Base-by-base conservation (phyloP, 441 rosid genomes). In the Gossypium laxum region DNA sequence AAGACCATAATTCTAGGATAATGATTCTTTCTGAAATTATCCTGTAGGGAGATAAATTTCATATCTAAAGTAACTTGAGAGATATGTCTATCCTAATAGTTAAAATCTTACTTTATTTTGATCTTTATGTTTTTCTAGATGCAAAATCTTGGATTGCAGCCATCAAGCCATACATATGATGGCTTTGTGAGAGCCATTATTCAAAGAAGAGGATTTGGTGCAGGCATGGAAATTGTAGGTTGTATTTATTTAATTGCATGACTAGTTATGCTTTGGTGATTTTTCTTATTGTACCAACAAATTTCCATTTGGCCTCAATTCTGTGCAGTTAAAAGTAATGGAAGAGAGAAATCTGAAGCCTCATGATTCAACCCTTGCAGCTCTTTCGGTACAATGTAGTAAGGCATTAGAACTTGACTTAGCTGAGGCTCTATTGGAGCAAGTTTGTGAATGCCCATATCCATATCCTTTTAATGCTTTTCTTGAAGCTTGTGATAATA, bases 81-180 rank as follows among this genome's bases (percentile, higher is more conserved):
- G 18, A 12, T 64, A 11, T 45, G n/a, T 66, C 56, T 66, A 12
- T 47, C 56, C 54, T 66, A 48, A 0, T 67, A 17, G 47, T 51
- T 50, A 15, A 67, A 48, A 67, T 2, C 48, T 28, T 51, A 30
- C 24, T 8, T 50, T n/a, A 2, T 24, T 43, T 47, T 67, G 55
- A 47, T 34, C 38, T 54, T 76, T 32, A 24, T 79, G 73, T 74
- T 52, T 73, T 15, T 72, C 64, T 57, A 88, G 93, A 89, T 92
- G 97, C 85, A 85, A 81, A 82, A 81, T 71, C 83, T 92, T 77
- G 96, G 98, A 65, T 62, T 94, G 80, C 78, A 21, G 73, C 96
- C 91, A 73, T 82, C 98, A 58, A 79, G 84, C 24, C 73, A 71
- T 73, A 80, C 89, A 38, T 94, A 82, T 72, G 86, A 89, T 84